These are phyloP conservation scores for Crucihimalaya himalaica DNA, from an alignment of 345 rosid species.

Conservation along the genomic window DNA sequence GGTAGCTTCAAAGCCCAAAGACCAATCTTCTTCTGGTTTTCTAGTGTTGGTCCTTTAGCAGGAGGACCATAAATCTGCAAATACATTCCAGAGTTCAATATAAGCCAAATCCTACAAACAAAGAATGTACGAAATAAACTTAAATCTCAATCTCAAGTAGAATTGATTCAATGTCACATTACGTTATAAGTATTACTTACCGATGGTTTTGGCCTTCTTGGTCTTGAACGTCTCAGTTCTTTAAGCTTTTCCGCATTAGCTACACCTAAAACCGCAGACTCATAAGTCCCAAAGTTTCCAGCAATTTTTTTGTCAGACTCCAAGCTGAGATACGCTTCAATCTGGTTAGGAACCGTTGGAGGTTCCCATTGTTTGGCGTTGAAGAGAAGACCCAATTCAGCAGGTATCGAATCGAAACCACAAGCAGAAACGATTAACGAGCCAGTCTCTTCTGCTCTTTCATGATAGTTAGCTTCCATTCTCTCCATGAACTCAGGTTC, in stretches of 20 bases:
- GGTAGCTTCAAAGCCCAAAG: slow-evolving; percentile 84
- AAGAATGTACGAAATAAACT: not conserved
- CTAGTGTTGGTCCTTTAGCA: slow-evolving; percentile 60
- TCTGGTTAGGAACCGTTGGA: slow-evolving; percentile 64
- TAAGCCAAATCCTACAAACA: not conserved
- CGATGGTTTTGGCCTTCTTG: slow-evolving; percentile 63
- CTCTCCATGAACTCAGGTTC: slow-evolving; percentile 95
- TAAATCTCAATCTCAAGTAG: slow-evolving; percentile 9
- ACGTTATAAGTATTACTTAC: slow-evolving; percentile 42
- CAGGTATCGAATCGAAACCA: slow-evolving; percentile 90
- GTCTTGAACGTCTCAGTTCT: slow-evolving; percentile 77
- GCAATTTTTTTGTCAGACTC: slow-evolving; percentile 74
- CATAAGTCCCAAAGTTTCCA: slow-evolving; percentile 79
- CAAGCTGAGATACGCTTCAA: slow-evolving; percentile 74
- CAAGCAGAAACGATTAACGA: slow-evolving; percentile 87
- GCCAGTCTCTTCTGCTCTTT: slow-evolving; percentile 64
- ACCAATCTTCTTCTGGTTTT: slow-evolving; percentile 70
- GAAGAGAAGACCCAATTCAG: slow-evolving; percentile 76
- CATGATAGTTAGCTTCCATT: slow-evolving; percentile 71
- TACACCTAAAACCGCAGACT: slow-evolving; percentile 82
- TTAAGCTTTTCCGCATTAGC: slow-evolving; percentile 59
- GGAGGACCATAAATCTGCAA: slow-evolving; percentile 84
- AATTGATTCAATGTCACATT: not conserved
- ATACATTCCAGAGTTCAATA: slow-evolving; percentile 9
- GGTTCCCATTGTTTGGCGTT: slow-evolving; percentile 77